Evolutionary conservation across 345 rosid species (phyloP).

Genomic region (Gossypium sturtianum): DNA sequence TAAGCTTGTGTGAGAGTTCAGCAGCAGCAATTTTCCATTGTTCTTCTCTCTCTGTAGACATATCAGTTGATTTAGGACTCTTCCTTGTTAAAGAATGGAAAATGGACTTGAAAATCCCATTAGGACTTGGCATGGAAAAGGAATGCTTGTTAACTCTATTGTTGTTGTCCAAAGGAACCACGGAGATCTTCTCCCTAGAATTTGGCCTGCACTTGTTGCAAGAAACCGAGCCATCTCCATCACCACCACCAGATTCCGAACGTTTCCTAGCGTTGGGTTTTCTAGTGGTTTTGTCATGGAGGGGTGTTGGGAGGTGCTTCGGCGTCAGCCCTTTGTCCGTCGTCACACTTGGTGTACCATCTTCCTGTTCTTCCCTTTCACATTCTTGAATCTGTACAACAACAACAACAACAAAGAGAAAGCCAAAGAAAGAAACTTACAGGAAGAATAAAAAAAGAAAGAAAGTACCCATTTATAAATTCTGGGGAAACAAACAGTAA

Average conservation of each 20-base stretch:
- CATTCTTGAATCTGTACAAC: slow-evolving; percentile 75
- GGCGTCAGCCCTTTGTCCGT: slow-evolving; percentile 24
- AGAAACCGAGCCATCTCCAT: slow-evolving; percentile 46
- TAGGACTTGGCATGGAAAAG: slow-evolving; percentile 67
- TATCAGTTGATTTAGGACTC: slow-evolving; percentile 47
- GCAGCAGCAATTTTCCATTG: slow-evolving; percentile 72
- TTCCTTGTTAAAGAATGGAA: slow-evolving; percentile 58
- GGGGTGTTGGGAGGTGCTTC: slow-evolving; percentile 54
- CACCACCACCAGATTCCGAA: slow-evolving; percentile 22
- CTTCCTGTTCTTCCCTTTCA: slow-evolving; percentile 43
- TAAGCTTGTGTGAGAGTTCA: slow-evolving; percentile 78
- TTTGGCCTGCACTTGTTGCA: slow-evolving; percentile 86
- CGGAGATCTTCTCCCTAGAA: slow-evolving; percentile 68
- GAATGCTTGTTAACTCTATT: slow-evolving; percentile 33
- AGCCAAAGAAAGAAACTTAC: background rate
- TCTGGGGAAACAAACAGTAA: slow-evolving; percentile 11
- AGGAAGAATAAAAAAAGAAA: background rate
- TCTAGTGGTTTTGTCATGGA: slow-evolving; percentile 39
- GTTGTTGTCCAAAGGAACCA: slow-evolving; percentile 72
- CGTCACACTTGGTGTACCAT: slow-evolving; percentile 33
- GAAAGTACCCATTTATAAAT: background rate
- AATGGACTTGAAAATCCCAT: slow-evolving; percentile 65
- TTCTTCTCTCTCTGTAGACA: slow-evolving; percentile 46
- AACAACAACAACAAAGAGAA: background rate
- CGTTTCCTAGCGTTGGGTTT: slow-evolving; percentile 37